Percentiles rank a stretch among this genome's conserved stretches.
Conservation (phyloP, 106 monocot genomes). For the Gastrodia elata region DNA sequence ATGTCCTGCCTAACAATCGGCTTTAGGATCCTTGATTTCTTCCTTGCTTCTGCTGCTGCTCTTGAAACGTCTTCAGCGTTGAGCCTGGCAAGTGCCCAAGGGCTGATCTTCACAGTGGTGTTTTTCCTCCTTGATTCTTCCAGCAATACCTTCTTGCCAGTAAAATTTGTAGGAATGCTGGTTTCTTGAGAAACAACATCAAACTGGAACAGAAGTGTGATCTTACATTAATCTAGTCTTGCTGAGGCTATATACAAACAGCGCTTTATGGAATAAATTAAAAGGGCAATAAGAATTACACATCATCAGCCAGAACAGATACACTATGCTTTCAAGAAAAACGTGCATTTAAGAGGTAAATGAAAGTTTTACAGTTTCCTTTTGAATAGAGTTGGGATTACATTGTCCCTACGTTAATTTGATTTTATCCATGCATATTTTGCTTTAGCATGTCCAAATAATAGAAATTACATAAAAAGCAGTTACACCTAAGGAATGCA, state of each 20-base stretch:
- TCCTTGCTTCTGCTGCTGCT: constrained; percentile 36
- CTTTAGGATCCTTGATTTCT: constrained; percentile 33
- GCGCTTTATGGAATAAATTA: not conserved
- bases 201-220: constrained; percentile 14
- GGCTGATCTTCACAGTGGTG: constrained; percentile 32
- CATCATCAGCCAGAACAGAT: too few species aligned
- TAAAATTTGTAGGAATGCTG: constrained; percentile 10
- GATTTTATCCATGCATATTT: too few species aligned
- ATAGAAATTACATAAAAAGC: too few species aligned
- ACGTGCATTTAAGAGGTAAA: not conserved
- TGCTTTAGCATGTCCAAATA: not conserved
- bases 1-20: constrained; percentile 22
- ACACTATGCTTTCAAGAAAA: not conserved
- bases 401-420: too few species aligned
- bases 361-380: not conserved
- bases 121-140: constrained; percentile 24
- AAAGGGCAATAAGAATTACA: not conserved
- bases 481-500: too few species aligned
- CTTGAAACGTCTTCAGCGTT: constrained; percentile 42
- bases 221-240: not conserved
- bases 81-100: constrained; percentile 40
- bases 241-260: not conserved
- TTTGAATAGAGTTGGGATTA: not conserved
- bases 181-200: constrained; percentile 38
- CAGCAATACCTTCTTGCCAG: constrained; percentile 10